These are phyloP conservation scores for Colletotrichum caudatum DNA, from an alignment of 2,329 filamentous ascomycete genomes.

Conservation along the genomic window DNA sequence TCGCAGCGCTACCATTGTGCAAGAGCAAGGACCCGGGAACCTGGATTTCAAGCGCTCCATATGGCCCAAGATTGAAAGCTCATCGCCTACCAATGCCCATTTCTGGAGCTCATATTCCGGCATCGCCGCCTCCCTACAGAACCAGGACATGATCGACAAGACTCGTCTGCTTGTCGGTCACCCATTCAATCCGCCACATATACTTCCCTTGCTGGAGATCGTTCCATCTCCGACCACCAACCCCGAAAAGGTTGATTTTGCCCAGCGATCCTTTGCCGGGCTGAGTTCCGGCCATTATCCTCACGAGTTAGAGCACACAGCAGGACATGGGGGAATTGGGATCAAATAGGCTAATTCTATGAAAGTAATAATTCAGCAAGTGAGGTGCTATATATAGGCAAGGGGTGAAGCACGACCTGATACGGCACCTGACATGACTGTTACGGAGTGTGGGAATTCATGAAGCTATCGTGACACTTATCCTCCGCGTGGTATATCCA, in stretches of 20 bases:
- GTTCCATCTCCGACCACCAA: conserved; percentile 54
- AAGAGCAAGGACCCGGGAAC: conserved; percentile 71
- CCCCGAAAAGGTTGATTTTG: background rate
- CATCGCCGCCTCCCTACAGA: conserved; percentile 65
- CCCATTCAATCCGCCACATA: conserved; percentile 71
- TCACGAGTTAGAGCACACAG: too few species aligned
- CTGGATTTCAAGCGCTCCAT: conserved; percentile 62
- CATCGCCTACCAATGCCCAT: conserved; percentile 58
- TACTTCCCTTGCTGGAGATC: conserved; percentile 71
- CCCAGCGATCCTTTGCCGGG: conserved; percentile 6
- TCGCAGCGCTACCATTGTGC: conserved; percentile 61
- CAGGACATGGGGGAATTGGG: too few species aligned
- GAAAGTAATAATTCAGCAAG: too few species aligned
- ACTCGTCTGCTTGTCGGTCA: conserved; percentile 67
- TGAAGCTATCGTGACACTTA: too few species aligned
- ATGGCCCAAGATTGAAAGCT: conserved; percentile 63
- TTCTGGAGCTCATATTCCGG: conserved; percentile 71
- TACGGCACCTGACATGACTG: too few species aligned
- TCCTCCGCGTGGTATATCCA: too few species aligned
- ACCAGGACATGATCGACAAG: conserved; percentile 41
- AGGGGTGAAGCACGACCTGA: too few species aligned
- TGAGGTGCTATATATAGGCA: too few species aligned
- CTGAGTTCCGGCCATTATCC: conserved; percentile 14
- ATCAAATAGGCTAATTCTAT: too few species aligned
- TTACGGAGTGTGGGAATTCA: too few species aligned